phyloP scores from a whole-genome alignment of 306 rosid genomes.

The cucumber (Cucumis sativus) region DNA sequence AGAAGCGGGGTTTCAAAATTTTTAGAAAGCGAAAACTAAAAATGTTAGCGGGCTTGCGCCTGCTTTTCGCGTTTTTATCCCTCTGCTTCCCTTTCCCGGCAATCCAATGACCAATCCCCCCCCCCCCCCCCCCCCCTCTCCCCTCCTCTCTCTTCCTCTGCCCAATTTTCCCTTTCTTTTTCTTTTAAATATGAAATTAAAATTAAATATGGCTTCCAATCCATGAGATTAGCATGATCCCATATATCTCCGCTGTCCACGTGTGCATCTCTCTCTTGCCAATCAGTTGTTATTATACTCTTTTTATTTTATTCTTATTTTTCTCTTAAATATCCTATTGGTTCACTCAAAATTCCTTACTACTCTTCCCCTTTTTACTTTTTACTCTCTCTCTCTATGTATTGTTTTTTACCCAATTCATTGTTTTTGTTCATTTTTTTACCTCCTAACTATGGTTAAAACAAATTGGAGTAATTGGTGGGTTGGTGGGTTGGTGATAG shows the following conservation, averaged over 20 bases:
- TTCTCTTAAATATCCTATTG: background rate
- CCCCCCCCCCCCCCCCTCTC: background rate
- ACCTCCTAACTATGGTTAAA: too few species aligned
- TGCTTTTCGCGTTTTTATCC: background rate
- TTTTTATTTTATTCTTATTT: background rate
- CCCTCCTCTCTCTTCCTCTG: background rate
- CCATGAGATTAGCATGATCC: background rate
- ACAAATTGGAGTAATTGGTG: too few species aligned
- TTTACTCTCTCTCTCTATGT: too few species aligned
- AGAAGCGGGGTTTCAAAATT: constrained; percentile 15
- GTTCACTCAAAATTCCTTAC: background rate
- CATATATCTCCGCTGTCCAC: background rate
- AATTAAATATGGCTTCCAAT: background rate
- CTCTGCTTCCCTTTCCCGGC: background rate
- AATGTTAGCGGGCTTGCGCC: constrained; percentile 19
- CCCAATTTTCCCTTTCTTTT: background rate
- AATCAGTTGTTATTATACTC: background rate
- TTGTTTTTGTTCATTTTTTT: too few species aligned
- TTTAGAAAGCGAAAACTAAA: constrained; percentile 28
- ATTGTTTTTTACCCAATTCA: too few species aligned
- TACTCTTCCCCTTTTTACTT: too few species aligned
- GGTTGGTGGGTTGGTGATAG: too few species aligned
- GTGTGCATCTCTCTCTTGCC: background rate
- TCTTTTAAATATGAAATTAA: background rate
- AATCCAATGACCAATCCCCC: background rate